Base-by-base conservation (phyloP, 140 eudicot species). In the Eryngium alpinum region DNA sequence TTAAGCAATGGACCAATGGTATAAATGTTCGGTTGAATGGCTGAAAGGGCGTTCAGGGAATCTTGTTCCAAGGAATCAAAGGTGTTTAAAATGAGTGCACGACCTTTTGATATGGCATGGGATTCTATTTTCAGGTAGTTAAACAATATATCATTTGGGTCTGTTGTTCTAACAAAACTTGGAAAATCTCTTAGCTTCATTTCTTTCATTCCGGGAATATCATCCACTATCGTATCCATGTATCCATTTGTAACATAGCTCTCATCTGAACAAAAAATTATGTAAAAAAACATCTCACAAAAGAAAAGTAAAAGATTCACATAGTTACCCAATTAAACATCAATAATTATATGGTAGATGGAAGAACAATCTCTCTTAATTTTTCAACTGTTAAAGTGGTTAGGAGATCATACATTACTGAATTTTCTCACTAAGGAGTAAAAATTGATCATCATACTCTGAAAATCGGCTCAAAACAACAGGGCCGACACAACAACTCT, bases 91-190 rank as follows among this genome's bases (percentile, higher is more conserved):
- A 86, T 33, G 62, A 83, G 34, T 7, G 80, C 86, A 4, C 81
- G 51, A n/a, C 77, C 81, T 59, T 67, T 83, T 17, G 77, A 80
- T 59, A 75, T 33, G 19, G 53, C 44, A 0, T 60, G 77, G 11
- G 71, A 31, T 49, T 50, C 65, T 16, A 3, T 29, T 1, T 69
- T 72, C 32, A 82, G 71, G 78, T 33, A 88, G 75, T 85, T 85
- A 80, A 87, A 28, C 84, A 84, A 11, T 28, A 66, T 19, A 14
- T 85, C 89, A 29, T 87, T 80, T 16, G 52, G 53, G 81, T 84
- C 87, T 5, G 87, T 87, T 33, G 91, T 89, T 73, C 89, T 81
- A 24, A 86, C 78, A 82, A 89, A 89, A 72, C 84, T 85, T 77
- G 92, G 92, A 59, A 87, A 80, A 75, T 89, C 92, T 29, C 71